Percentiles rank a stretch among this genome's conserved stretches.
Evolutionary conservation across 2,329 filamentous ascomycete species (phyloP).

Genomic region (Claviceps maximensis): DNA sequence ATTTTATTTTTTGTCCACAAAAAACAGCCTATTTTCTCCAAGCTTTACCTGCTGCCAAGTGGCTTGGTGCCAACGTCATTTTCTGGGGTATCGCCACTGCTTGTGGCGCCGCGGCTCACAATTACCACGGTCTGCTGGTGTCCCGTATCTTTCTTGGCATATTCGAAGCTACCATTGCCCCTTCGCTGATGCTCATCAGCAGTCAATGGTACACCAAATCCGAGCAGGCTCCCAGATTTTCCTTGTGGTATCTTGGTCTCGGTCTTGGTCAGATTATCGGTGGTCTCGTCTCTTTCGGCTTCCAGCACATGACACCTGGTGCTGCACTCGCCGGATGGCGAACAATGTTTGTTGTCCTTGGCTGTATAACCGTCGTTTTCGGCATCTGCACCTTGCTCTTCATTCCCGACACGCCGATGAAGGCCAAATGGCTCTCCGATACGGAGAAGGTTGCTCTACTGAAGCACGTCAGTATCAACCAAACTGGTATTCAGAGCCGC

Average conservation of each 20-base stretch:
- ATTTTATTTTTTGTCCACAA: too few relatives aligned
- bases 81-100: slow-evolving; percentile 46
- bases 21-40: slow-evolving; percentile 42
- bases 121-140: slow-evolving; percentile 39
- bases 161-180: slow-evolving; percentile 47
- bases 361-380: slow-evolving; percentile 27
- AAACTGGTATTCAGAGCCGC: slow-evolving; percentile 42
- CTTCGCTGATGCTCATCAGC: slow-evolving; percentile 46
- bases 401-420: slow-evolving; percentile 31
- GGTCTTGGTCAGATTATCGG: slow-evolving; percentile 50
- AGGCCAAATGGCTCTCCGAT: slow-evolving; percentile 30
- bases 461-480: slow-evolving; percentile 42
- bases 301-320: slow-evolving; percentile 39
- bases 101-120: slow-evolving; percentile 37
- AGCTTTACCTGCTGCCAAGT: slow-evolving; percentile 45
- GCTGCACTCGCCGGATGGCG: slow-evolving; percentile 50
- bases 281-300: slow-evolving; percentile 48
- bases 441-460: slow-evolving; percentile 36
- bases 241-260: slow-evolving; percentile 47
- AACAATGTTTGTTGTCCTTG: slow-evolving; percentile 58
- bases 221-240: slow-evolving; percentile 46
- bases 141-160: slow-evolving; percentile 46
- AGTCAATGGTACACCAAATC: slow-evolving; percentile 49
- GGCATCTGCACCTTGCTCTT: slow-evolving; percentile 20
- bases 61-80: slow-evolving; percentile 43